A percentile compares a stretch with the other conserved stretches of the same genome.
Conservation (phyloP, 192 early-diverging fungal genomes). For the Linderina pennispora region DNA sequence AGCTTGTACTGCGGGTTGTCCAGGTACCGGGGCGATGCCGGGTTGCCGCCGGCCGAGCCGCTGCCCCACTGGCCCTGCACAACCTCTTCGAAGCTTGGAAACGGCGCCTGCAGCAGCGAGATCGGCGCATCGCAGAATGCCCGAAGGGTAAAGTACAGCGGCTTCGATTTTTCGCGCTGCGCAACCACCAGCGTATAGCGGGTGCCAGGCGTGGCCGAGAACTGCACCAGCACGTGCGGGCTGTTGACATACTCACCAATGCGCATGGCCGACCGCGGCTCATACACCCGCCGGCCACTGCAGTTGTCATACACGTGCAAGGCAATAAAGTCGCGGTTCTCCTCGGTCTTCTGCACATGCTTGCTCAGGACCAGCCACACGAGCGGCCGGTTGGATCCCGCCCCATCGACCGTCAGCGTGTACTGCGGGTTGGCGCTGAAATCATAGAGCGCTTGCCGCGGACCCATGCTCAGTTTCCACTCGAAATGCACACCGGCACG, state of each 20-base stretch:
- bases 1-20: slow-evolving; percentile 79
- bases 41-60: slow-evolving; percentile 71
- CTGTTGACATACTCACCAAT: slow-evolving; percentile 84
- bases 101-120: slow-evolving; percentile 54
- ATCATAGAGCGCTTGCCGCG: slow-evolving; percentile 49
- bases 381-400: slow-evolving; percentile 35
- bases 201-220: slow-evolving; percentile 15
- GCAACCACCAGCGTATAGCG: slow-evolving; percentile 72
- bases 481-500: slow-evolving; percentile 60
- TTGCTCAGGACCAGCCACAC: slow-evolving; percentile 82
- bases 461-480: slow-evolving; percentile 32
- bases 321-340: slow-evolving; percentile 84
- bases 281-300: slow-evolving; percentile 58
- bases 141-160: slow-evolving; percentile 73
- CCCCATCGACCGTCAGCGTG: slow-evolving; percentile 55
- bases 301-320: slow-evolving; percentile 75
- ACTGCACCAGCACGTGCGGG: slow-evolving; percentile 67
- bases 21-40: slow-evolving; percentile 58
- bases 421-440: slow-evolving; percentile 80
- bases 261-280: slow-evolving; percentile 56
- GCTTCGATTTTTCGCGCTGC: slow-evolving; percentile 63
- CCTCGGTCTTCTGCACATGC: slow-evolving; percentile 73
- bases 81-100: slow-evolving; percentile 25
- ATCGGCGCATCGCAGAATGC: slow-evolving; percentile 62
- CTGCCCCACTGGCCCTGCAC: slow-evolving; percentile 64